These are phyloP conservation scores for Hymenoscyphus infarciens DNA, from an alignment of 2,329 filamentous ascomycete genomes.

Conservation along the genomic window DNA sequence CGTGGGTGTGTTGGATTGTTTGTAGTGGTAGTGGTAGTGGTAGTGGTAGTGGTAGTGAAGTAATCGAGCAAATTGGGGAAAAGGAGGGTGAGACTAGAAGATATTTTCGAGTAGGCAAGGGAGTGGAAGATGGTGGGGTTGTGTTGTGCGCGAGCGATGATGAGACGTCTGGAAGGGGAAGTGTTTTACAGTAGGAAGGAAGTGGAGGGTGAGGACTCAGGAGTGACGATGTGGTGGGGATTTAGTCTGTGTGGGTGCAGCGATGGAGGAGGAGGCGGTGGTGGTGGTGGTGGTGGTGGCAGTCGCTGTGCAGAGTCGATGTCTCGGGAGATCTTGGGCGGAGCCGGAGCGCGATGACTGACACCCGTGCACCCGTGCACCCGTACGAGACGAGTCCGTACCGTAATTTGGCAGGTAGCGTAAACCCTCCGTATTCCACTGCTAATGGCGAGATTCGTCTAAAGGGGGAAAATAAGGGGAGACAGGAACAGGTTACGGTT, in stretches of 20 bases:
- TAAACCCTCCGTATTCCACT: too few species aligned
- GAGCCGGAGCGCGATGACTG: too few species aligned
- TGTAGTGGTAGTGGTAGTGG: too few species aligned
- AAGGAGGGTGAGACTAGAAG: not conserved
- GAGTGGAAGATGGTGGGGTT: not conserved
- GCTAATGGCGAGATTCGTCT: too few species aligned
- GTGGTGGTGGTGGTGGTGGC: not conserved
- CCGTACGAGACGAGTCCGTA: too few species aligned
- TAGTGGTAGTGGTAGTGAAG: too few species aligned
- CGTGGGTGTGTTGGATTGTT: not conserved
- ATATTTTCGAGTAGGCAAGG: not conserved
- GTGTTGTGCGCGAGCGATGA: not conserved
- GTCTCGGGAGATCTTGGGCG: not conserved
- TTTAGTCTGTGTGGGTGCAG: not conserved
- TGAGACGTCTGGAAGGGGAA: constrained; percentile 1
- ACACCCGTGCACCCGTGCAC: too few species aligned
- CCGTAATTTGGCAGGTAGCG: too few species aligned
- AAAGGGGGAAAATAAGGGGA: too few species aligned
- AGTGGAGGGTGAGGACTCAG: too few species aligned
- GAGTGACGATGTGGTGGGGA: not conserved
- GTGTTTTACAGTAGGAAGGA: not conserved
- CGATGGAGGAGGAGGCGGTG: not conserved
- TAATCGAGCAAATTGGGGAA: not conserved
- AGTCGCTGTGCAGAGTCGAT: not conserved
- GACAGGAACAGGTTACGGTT: too few species aligned